Percentiles rank a stretch among this genome's conserved stretches.
Conservation (phyloP, 2,329 filamentous ascomycete genomes). For the Calonectria multiphialidica region DNA sequence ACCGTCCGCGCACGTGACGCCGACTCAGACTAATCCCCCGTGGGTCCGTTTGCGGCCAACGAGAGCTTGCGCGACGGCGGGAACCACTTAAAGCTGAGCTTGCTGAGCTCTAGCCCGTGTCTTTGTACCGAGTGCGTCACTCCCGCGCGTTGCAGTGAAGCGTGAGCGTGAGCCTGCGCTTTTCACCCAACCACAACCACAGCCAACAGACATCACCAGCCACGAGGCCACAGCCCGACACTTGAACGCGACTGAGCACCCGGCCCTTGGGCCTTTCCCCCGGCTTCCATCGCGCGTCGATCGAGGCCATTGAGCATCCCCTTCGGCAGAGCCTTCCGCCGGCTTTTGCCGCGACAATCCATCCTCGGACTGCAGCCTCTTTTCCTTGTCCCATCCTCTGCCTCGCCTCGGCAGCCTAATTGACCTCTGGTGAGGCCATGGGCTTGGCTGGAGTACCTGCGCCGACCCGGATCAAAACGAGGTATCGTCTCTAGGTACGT, state of each 20-base stretch:
- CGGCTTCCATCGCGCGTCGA: slow-evolving; percentile 2
- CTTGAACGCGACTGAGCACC: background rate
- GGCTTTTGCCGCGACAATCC: background rate
- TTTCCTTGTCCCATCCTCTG: background rate
- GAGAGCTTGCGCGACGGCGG: slow-evolving; percentile 14
- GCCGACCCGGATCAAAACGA: slow-evolving; percentile 47
- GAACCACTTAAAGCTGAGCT: slow-evolving; percentile 33
- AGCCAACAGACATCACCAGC: slow-evolving; percentile 27
- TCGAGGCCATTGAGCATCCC: background rate
- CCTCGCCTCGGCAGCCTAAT: slow-evolving; percentile 26
- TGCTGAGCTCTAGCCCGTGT: slow-evolving; percentile 28
- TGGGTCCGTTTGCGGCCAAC: slow-evolving; percentile 34
- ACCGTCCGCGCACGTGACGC: slow-evolving; percentile 31
- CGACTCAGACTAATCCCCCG: background rate
- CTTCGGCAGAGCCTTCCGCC: background rate
- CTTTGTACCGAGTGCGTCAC: slow-evolving; percentile 43
- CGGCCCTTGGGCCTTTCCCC: background rate
- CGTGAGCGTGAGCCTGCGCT: slow-evolving; percentile 9
- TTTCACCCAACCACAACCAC: slow-evolving; percentile 15
- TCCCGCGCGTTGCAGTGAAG: slow-evolving; percentile 17
- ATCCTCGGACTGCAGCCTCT: background rate
- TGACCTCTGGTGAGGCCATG: slow-evolving; percentile 48
- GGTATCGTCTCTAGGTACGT: slow-evolving; percentile 46
- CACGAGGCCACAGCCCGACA: background rate
- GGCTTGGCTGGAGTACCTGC: slow-evolving; percentile 46